Percentiles rank a stretch among this genome's conserved stretches.
These are phyloP conservation scores for Aciculosporium take DNA, from an alignment of 2,329 filamentous ascomycete genomes.

Conservation along the genomic window DNA sequence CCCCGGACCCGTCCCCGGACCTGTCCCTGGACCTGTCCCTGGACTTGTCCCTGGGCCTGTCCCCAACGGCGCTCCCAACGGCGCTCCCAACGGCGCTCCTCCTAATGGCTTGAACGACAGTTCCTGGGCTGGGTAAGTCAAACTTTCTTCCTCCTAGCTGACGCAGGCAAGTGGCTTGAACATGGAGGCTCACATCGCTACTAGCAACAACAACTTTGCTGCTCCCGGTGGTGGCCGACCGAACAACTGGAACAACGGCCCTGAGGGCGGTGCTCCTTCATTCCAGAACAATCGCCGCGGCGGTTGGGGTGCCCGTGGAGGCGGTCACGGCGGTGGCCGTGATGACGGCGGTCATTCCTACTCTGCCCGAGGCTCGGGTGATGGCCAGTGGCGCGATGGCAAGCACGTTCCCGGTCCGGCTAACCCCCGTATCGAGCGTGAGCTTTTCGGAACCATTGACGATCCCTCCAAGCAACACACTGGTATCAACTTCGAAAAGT, in stretches of 20 bases:
- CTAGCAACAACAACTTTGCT: slow-evolving; percentile 4
- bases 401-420: slow-evolving; percentile 85
- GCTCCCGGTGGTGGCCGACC: slow-evolving; percentile 19
- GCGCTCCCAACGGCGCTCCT: slow-evolving; percentile 11
- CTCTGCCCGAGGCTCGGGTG: slow-evolving; percentile 67
- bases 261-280: slow-evolving; percentile 7
- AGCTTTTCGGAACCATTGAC: slow-evolving; percentile 83
- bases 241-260: slow-evolving; percentile 20
- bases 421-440: slow-evolving; percentile 83
- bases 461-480: slow-evolving; percentile 92
- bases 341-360: slow-evolving; percentile 36
- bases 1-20: slow-evolving; percentile 22
- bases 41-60: slow-evolving; percentile 21
- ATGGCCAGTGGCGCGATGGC: slow-evolving; percentile 91
- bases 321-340: slow-evolving; percentile 18
- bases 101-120: slow-evolving; percentile 28
- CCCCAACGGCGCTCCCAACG: slow-evolving; percentile 21
- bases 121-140: slow-evolving; percentile 38
- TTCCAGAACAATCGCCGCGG: slow-evolving; percentile 18
- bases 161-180: not conserved
- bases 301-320: slow-evolving; percentile 20
- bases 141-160: not conserved
- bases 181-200: not conserved
- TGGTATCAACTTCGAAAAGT: slow-evolving; percentile 99
- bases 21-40: not conserved